phyloP scores from a whole-genome alignment of 257 asterid species.

The Rehmannia glutinosa region DNA sequence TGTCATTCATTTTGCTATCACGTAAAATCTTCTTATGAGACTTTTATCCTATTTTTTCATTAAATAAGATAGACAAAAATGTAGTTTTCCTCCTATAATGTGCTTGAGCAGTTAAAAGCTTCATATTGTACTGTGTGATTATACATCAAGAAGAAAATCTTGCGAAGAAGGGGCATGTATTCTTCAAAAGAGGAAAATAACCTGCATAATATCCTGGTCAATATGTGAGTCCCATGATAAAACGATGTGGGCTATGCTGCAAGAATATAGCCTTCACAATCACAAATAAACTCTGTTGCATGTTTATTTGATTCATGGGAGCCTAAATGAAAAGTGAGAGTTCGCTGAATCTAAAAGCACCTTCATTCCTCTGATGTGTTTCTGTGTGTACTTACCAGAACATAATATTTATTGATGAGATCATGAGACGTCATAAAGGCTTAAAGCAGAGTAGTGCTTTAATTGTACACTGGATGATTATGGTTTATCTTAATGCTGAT shows the following conservation, averaged over 20 bases:
- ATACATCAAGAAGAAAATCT: not conserved
- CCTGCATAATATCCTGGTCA: not conserved
- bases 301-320: constrained; percentile 57
- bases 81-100: not conserved
- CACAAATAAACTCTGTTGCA: constrained; percentile 17
- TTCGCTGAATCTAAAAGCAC: constrained; percentile 32
- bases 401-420: not conserved
- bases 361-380: constrained; percentile 33
- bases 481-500: not conserved
- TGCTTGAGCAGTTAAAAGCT: not conserved
- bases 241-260: not conserved
- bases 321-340: constrained; percentile 36
- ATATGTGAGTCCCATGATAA: not conserved
- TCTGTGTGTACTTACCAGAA: constrained; percentile 34
- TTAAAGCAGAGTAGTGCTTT: no score
- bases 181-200: not conserved
- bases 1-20: not conserved
- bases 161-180: not conserved
- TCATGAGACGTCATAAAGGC: no score
- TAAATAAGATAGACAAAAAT: constrained; percentile 1
- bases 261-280: constrained; percentile 26
- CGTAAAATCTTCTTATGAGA: not conserved
- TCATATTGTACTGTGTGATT: not conserved
- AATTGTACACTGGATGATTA: not conserved
- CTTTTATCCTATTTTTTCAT: not conserved